Base-by-base conservation (phyloP, 371 early-diverging fungal species). In the Dichotomocladium elegans region DNA sequence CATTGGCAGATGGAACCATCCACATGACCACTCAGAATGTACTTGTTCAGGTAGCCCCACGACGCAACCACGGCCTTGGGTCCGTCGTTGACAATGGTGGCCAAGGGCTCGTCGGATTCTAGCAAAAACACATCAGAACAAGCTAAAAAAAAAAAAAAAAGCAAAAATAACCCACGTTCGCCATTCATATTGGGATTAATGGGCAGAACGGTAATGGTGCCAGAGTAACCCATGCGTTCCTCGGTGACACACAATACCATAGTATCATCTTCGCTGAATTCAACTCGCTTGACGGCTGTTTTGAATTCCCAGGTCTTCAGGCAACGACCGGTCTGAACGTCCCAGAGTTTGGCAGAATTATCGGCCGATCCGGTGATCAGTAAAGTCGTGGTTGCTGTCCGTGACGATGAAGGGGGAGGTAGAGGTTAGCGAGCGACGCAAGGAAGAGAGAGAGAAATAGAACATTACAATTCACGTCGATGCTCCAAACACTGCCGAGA, bases 351-450 rank as follows among this genome's bases (percentile, higher is more conserved):
- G 53, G 88, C 87, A 25, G 93, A 85, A 72, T 92, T 93, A 70
- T 99, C 99, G 24, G 96, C 99, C 2, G 97, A 87, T 34, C 93
- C 99, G 15, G 99, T 94, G 37, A 93, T 71, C 31, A 96, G 67
- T 55, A 91, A 81, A 10, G 89, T 90, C 51, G 83, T 80, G 12
- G 73, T 60, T 41, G 79, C 81, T 86, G 41, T 53, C 10, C 27
- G 47, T 47, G 14, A 40, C 6, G 4, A 41, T 34, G 29, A n/a
- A n/a, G n/a, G n/a, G n/a, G 6, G 40, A n/a, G 44, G 12, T 17
- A 33, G 6, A 33, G n/a, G n/a, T n/a, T n/a, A n/a, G n/a, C n/a
- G n/a, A n/a, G n/a, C n/a, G n/a, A n/a, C n/a, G n/a, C n/a, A n/a
- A n/a, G n/a, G n/a, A 40, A 35, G n/a, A 17, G 24, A 24, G 33